Evolutionary conservation across 1,284 basidiomycete genomes (phyloP).

Genomic region (Trichosporon sp.): DNA sequence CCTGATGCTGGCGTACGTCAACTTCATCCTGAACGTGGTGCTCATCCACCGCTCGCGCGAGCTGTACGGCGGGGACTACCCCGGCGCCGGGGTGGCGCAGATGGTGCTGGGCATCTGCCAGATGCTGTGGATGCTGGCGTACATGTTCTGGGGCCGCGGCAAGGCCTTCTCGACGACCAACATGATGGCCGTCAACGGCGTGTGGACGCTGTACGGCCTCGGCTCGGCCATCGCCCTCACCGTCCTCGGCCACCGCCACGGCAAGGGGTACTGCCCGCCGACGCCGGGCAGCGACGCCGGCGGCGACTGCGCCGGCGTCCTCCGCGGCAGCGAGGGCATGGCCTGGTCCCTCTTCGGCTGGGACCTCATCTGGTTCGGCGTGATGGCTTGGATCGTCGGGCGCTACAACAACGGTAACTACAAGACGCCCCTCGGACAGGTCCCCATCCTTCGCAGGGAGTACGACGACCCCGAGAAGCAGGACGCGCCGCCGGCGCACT

Average conservation of each 20-base stretch:
- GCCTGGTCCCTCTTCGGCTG: conserved; percentile 14
- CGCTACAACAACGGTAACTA: not conserved
- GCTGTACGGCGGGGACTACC: conserved; percentile 19
- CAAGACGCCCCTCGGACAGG: not conserved
- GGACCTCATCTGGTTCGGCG: conserved; percentile 25
- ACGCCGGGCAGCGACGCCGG: conserved; percentile 16
- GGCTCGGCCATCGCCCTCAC: conserved; percentile 27
- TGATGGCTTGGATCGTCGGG: not conserved
- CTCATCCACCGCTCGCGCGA: conserved; percentile 23
- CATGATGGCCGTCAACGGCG: conserved; percentile 17
- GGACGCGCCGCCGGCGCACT: not conserved
- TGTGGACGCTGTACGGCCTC: conserved; percentile 27
- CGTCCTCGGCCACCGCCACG: conserved; percentile 15
- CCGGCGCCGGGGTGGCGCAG: conserved; percentile 28
- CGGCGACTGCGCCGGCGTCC: conserved; percentile 30
- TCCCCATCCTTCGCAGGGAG: not conserved
- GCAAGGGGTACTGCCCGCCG: not conserved
- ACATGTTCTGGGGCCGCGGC: conserved; percentile 13
- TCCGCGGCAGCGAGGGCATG: conserved; percentile 21
- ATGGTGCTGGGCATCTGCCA: conserved; percentile 27
- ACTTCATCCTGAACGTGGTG: conserved; percentile 29
- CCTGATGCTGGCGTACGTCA: conserved; percentile 13
- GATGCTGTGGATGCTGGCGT: conserved; percentile 18
- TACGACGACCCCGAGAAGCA: not conserved
- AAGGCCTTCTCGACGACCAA: conserved; percentile 23